A percentile compares a stretch with the other conserved stretches of the same genome.
These are phyloP conservation scores for Parafenestella ontariensis DNA, from an alignment of 2,329 filamentous ascomycete genomes.

Conservation along the genomic window DNA sequence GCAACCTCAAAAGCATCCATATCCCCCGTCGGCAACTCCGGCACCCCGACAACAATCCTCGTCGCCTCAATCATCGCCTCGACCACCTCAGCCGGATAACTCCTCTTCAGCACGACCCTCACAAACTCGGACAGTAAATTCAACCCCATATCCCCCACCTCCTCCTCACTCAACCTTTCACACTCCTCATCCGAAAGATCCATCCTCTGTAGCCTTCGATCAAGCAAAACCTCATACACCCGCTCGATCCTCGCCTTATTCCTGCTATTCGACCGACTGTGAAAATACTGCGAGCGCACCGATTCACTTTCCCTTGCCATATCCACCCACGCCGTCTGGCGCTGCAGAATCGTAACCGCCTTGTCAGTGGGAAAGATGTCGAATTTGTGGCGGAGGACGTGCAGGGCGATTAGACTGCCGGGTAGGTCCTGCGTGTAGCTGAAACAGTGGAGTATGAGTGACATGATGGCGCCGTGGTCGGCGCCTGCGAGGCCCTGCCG, in stretches of 20 bases:
- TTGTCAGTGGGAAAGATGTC: conserved; percentile 35
- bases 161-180: conserved; percentile 21
- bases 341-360: conserved; percentile 27
- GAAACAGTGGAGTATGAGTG: conserved; percentile 46
- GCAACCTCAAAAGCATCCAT: conserved; percentile 36
- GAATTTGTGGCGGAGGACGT: conserved; percentile 35
- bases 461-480: conserved; percentile 31
- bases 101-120: conserved; percentile 34
- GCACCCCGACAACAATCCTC: conserved; percentile 32
- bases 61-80: conserved; percentile 41
- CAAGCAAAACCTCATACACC: conserved; percentile 28
- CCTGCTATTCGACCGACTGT: conserved; percentile 16
- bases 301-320: conserved; percentile 18
- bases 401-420: conserved; percentile 45
- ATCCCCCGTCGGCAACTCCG: conserved; percentile 39
- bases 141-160: conserved; percentile 33
- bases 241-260: conserved; percentile 19
- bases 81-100: conserved; percentile 28
- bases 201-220: conserved; percentile 27
- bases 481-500: conserved; percentile 30
- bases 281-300: conserved; percentile 18
- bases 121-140: conserved; percentile 43
- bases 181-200: conserved; percentile 17
- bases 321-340: conserved; percentile 40
- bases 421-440: conserved; percentile 40